These are phyloP conservation scores for Pseudogymnoascus sp. DNA, from an alignment of 2,329 filamentous ascomycete genomes.

Conservation along the genomic window DNA sequence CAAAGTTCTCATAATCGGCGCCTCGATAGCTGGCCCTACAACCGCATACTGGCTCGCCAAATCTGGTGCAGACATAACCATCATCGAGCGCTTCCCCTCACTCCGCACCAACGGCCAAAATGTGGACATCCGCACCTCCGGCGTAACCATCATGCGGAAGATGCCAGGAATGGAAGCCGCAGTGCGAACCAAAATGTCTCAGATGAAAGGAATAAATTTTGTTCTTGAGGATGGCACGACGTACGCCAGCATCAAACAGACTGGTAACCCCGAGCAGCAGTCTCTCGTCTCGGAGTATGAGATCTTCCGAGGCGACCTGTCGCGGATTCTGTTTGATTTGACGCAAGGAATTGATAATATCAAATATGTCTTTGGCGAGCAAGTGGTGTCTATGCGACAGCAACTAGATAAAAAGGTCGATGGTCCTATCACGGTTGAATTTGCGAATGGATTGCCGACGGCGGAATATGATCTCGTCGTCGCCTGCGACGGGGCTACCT, in stretches of 20 bases:
- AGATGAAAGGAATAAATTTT: constrained; percentile 37
- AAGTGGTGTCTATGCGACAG: constrained; percentile 30
- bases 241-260: constrained; percentile 31
- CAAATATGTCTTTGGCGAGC: constrained; percentile 25
- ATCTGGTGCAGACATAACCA: constrained; percentile 30
- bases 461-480: constrained; percentile 41
- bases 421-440: constrained; percentile 29
- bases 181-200: constrained; percentile 31
- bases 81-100: constrained; percentile 34
- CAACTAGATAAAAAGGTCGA: constrained; percentile 28
- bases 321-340: constrained; percentile 33
- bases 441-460: constrained; percentile 31
- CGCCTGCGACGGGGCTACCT: constrained; percentile 41
- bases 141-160: constrained; percentile 33
- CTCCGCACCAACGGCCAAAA: constrained; percentile 39
- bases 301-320: constrained; percentile 41
- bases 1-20: constrained; percentile 30
- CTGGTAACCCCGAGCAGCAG: constrained; percentile 34
- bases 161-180: constrained; percentile 34
- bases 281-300: constrained; percentile 28
- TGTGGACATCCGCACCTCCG: constrained; percentile 28
- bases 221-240: constrained; percentile 32
- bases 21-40: constrained; percentile 30
- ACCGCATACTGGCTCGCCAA: constrained; percentile 37
- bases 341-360: constrained; percentile 32